These are phyloP conservation scores for Biscogniauxia marginata DNA, from an alignment of 2,329 filamentous ascomycete species.

Conservation along the genomic window DNA sequence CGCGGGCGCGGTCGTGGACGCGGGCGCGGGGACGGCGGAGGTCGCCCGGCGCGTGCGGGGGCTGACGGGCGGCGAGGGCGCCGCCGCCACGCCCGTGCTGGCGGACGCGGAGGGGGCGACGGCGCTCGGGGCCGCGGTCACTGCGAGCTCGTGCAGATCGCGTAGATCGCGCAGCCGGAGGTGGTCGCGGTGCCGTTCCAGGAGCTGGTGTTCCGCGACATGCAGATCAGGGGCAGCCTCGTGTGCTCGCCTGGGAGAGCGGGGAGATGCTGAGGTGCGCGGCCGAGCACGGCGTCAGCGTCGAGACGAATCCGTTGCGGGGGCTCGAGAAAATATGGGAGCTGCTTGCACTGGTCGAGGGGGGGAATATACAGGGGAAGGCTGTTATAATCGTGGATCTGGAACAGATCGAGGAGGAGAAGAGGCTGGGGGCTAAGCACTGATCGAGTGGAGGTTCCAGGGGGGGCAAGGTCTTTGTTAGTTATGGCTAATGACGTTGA, in stretches of 20 bases:
- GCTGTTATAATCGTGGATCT: conserved; percentile 51
- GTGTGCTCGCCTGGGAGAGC: conserved; percentile 43
- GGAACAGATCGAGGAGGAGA: conserved; percentile 33
- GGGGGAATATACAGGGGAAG: conserved; percentile 55
- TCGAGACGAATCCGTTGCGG: conserved; percentile 50
- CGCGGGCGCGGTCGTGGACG: conserved; percentile 53
- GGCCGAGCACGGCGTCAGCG: conserved; percentile 44
- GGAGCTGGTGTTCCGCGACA: conserved; percentile 39
- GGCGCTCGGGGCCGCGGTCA: conserved; percentile 50
- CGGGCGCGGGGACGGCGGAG: conserved; percentile 44
- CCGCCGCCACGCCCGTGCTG: conserved; percentile 52
- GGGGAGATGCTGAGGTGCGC: conserved; percentile 47
- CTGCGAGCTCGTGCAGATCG: conserved; percentile 56
- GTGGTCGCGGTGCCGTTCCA: conserved; percentile 60
- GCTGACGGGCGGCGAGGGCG: conserved; percentile 48
- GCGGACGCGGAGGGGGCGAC: conserved; percentile 51
- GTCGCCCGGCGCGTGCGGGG: conserved; percentile 47
- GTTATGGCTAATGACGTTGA: too few relatives aligned
- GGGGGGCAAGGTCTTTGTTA: too few relatives aligned
- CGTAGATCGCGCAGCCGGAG: conserved; percentile 61
- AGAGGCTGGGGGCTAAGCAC: conserved; percentile 17
- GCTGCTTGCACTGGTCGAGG: conserved; percentile 47
- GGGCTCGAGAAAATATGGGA: conserved; percentile 52
- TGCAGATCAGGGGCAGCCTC: conserved; percentile 34
- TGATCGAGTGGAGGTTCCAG: conserved; percentile 1